Base-by-base conservation (phyloP, 176 grass and related monocot genomes). In the Raddia distichophylla region DNA sequence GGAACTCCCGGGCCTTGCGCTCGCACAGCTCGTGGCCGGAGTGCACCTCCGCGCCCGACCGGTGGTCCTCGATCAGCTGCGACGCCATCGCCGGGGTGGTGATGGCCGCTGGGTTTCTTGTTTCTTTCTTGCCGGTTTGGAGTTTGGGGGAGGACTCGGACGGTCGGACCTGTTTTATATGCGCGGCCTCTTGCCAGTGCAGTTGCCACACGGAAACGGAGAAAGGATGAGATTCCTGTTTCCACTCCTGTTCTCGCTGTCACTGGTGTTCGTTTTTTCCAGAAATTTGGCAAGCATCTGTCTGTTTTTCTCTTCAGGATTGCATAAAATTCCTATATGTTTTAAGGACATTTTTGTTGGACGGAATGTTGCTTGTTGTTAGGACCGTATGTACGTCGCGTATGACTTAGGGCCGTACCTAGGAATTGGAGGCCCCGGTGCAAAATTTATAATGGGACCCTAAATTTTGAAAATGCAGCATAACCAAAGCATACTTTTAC, bases 21-120 rank as follows among this genome's bases (percentile, higher is more conserved):
- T 40, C 59, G 86, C 90, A 92, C 1, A 80, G 18, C 50, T 80
- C 90, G 43, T 13, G 19, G 0, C 88, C 83, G 3, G 75, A 9
- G 80, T 86, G 76, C 43, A 92, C 90, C 27, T 92, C 90, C 79
- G 90, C 90, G 57, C 90, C 90, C 16, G 87, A 54, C 0, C 86
- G 79, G 19, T 92, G 86, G 3, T 74, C 84, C 69, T 86, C 90
- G 51, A 92, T 80, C 68, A n/a, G 2, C 83, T 83, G 90, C 75
- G 80, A 62, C 16, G 90, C 71, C 90, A 91, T 91, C 69, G 73
- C 66, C 27, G 40, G 76, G 0, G 69, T 18, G 22, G 11, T 76
- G n/a, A 2, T 14, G 11, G 19, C 27, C 27, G 27, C 4, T 40
- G 37, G 2, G 74, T 10, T 73, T 66, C 37, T 48, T 74, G 2